Base-by-base conservation (phyloP, 2,329 filamentous ascomycete species). In the Stagonosporopsis chrysanthemi region DNA sequence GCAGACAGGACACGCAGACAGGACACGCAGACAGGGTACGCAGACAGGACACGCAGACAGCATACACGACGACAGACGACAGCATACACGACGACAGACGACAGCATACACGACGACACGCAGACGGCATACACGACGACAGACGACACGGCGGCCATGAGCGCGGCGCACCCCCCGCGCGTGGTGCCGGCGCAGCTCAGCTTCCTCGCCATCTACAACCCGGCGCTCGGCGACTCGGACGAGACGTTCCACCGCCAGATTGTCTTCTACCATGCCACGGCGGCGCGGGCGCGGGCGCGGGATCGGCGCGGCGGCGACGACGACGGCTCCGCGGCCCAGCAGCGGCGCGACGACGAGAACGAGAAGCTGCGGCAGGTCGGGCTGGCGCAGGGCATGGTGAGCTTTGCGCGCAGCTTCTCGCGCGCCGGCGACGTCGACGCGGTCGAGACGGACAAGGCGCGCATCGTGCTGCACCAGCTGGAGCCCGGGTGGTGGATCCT, bases 401-500 rank as follows among this genome's bases (percentile, higher is more conserved):
- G 88, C 74, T 99, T 99, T 79, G 90, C 91, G 65, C 86, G 83
- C 1, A 29, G 39, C 68, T 99, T 99, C 77, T 90, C 93, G 2
- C 84, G 86, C 60, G 91, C 88, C 57, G 83, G 88, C 64, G 76
- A 90, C 2, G 86, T 97, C 36, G 91, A 97, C 69, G 87, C 88
- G 9, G 88, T 99, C 58, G 95, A 99, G 72, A 98, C 95, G 1
- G 91, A 97, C 68, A 95, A 91, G 80, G 88, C 89, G 46, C 86
- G 93, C 29, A 88, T 97, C 31, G 83, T 98, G 31, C 80, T 97
- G 41, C 87, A 92, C 68, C 92, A 99, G 79, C 79, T 99, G 63
- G 94, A 99, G 75, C 81, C 85, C 15, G 90, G 90, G 28, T 99
- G 95, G 95, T 99, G 96, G 96, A 88, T 98, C 61, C 80, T 98